Evolutionary conservation across 345 rosid species (phyloP), one percentile per base, ranked within the genome.

Genomic region (Theobroma cacao): DNA sequence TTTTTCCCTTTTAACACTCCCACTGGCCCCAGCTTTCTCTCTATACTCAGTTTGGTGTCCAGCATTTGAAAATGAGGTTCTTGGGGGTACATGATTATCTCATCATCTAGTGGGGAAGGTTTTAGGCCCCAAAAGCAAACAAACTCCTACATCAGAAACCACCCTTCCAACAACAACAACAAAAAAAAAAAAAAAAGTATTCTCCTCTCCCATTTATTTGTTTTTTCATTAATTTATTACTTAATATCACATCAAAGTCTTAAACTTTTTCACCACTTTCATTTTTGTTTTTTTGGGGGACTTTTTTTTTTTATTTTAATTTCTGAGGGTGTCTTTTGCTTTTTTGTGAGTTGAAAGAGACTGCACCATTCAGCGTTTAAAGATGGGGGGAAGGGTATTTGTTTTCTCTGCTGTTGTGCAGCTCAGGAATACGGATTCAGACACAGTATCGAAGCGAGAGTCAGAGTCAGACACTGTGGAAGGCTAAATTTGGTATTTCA

Each of bases 41-140:
- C 62, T 52, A 76, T 75, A 62, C 75, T 45, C 58, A 15, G 76
- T 71, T 68, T 77, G 85, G 79, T 81, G 80, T 75, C 76, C 79
- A 84, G 84, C 86, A 84, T 78, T 81, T 87, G 72, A 81, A 80
- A 45, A 82, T 78, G 81, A 82, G 83, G 79, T 75, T 84, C 77
- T 83, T 67, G 43, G 77, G 85, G 80, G 73, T 65, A 79, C 84
- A 92, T 92, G 85, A 94, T 92, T 91, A 87, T 84, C 93, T 92
- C 95, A 91, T 91, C 94, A 91, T 92, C 92, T 85, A 80, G 83
- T 86, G 86, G 88, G 87, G 78, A 71, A 77, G 85, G 85, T 77
- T 79, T 77, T 63, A 78, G 84, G 61, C 60, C 60, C 58, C 86
- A 78, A 85, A 85, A 83, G 85, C 80, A 82, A 82, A 77, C 84